Percentiles rank a stretch among this genome's conserved stretches.
Evolutionary conservation across 1,284 basidiomycete species (phyloP).

Genomic region (Microbotryomycetes sp.): DNA sequence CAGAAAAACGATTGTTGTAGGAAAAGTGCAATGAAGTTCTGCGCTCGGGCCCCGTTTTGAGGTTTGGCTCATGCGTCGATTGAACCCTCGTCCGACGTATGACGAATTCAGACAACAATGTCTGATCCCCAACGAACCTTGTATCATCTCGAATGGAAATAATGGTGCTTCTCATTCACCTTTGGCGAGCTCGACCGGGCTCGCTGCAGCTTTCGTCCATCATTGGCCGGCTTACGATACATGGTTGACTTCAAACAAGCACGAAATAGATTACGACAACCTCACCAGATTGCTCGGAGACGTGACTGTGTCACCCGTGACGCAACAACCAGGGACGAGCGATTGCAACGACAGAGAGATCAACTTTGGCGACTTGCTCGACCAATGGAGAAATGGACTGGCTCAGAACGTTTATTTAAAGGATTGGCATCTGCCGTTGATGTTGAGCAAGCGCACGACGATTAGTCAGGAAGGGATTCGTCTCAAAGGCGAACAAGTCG

Average conservation of each 20-base stretch:
- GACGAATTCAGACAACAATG: constrained; percentile 59
- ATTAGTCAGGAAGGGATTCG: neutral
- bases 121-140: constrained; percentile 38
- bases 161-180: too few species aligned
- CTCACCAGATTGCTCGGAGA: neutral
- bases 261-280: neutral
- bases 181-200: neutral
- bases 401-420: constrained; percentile 47
- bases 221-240: neutral
- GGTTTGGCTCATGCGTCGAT: neutral
- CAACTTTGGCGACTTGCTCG: constrained; percentile 42
- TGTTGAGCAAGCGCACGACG: neutral
- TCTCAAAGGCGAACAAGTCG: neutral
- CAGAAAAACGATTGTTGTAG: too few species aligned
- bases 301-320: neutral
- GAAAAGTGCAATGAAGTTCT: neutral
- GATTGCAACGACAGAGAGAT: constrained; percentile 2
- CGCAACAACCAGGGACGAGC: neutral
- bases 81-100: constrained; percentile 44
- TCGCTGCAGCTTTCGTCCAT: constrained; percentile 57
- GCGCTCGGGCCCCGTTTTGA: too few species aligned
- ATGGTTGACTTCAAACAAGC: constrained; percentile 38
- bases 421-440: constrained; percentile 50
- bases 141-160: neutral
- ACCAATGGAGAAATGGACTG: constrained; percentile 40